phyloP scores from a whole-genome alignment of 768 basidiomycete species.

The Royoungia palumana region DNA sequence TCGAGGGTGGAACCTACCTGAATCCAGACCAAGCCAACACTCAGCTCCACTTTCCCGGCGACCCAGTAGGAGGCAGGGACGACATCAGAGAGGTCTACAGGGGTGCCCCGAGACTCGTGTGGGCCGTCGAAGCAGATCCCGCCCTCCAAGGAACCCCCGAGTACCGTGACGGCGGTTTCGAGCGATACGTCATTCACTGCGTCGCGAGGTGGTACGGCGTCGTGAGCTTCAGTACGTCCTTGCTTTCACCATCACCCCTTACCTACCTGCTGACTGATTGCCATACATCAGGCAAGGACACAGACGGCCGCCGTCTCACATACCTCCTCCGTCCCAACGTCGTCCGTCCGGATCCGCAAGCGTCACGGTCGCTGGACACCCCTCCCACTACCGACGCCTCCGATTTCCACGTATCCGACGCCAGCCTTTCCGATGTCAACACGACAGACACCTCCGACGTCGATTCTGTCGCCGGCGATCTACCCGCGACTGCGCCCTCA shows the following conservation, averaged over 20 bases:
- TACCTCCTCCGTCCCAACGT: slow-evolving; percentile 79
- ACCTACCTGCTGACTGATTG: slow-evolving; percentile 1
- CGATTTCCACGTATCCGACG: slow-evolving; percentile 50
- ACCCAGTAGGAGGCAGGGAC: slow-evolving; percentile 48
- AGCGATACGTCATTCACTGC: slow-evolving; percentile 79
- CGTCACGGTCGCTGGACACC: slow-evolving; percentile 50
- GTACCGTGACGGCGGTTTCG: slow-evolving; percentile 58
- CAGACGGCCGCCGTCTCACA: slow-evolving; percentile 59
- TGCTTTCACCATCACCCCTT: background rate
- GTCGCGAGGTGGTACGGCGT: slow-evolving; percentile 76
- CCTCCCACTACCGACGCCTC: slow-evolving; percentile 71
- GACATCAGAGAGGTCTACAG: slow-evolving; percentile 63
- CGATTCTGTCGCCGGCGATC: slow-evolving; percentile 17
- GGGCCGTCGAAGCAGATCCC: slow-evolving; percentile 45
- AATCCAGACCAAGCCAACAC: slow-evolving; percentile 43
- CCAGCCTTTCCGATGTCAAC: slow-evolving; percentile 36
- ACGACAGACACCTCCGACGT: slow-evolving; percentile 26
- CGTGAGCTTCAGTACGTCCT: slow-evolving; percentile 71
- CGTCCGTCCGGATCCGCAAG: slow-evolving; percentile 51
- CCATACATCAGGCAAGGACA: slow-evolving; percentile 38
- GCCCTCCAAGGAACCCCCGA: background rate
- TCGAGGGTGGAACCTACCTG: slow-evolving; percentile 56
- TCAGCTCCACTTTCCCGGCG: slow-evolving; percentile 36
- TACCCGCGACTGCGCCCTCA: slow-evolving; percentile 4
- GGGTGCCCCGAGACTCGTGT: slow-evolving; percentile 65